Conservation (phyloP, 1,284 basidiomycete species). For the Ceratobasidium sp. region DNA sequence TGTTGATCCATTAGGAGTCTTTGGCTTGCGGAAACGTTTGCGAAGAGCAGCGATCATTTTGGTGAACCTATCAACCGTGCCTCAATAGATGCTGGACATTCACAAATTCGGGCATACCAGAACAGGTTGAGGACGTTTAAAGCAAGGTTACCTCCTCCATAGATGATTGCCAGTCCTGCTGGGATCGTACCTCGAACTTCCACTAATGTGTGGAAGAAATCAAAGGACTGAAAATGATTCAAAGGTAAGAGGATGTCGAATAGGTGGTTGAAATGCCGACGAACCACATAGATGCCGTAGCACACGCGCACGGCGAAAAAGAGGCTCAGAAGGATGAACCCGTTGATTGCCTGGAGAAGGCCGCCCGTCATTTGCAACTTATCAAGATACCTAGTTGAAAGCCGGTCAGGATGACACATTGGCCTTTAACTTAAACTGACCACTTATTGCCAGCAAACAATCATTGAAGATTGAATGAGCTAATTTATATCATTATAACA, state of each 20-base stretch:
- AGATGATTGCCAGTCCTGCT: slow-evolving; percentile 63
- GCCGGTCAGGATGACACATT: neutral
- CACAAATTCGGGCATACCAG: slow-evolving; percentile 62
- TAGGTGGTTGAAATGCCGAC: slow-evolving; percentile 49
- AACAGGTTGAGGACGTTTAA: slow-evolving; percentile 76
- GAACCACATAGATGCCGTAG: slow-evolving; percentile 73
- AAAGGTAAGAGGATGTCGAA: slow-evolving; percentile 4
- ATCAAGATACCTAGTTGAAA: slow-evolving; percentile 71
- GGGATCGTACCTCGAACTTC: slow-evolving; percentile 65
- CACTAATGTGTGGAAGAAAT: slow-evolving; percentile 70
- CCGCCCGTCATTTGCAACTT: slow-evolving; percentile 78
- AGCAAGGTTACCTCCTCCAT: slow-evolving; percentile 67
- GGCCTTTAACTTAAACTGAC: slow-evolving; percentile 3
- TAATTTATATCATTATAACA: neutral
- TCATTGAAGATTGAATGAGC: neutral
- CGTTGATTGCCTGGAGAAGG: slow-evolving; percentile 73
- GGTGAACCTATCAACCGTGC: slow-evolving; percentile 46
- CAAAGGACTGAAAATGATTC: slow-evolving; percentile 63
- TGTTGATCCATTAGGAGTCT: neutral
- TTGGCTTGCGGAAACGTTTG: slow-evolving; percentile 47
- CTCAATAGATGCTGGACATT: neutral
- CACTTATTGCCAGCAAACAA: slow-evolving; percentile 13
- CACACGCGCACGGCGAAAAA: slow-evolving; percentile 75
- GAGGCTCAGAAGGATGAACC: slow-evolving; percentile 67
- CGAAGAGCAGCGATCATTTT: slow-evolving; percentile 51